Evolutionary conservation across 2,329 filamentous ascomycete genomes (phyloP).

Genomic region (Curvularia lunata): DNA sequence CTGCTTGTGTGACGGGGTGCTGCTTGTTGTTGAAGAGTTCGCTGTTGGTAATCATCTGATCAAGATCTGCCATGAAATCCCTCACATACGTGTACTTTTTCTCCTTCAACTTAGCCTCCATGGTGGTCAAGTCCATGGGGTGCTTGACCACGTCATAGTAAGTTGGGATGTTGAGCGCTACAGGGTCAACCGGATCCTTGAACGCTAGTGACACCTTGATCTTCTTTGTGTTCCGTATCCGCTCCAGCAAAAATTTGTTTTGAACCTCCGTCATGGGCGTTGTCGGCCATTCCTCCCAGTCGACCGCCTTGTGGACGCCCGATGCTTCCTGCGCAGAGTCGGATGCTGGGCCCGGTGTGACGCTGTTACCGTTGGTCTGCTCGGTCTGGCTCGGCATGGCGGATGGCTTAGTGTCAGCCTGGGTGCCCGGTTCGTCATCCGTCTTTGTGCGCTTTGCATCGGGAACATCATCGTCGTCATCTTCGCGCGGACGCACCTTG

Average conservation of each 20-base stretch:
- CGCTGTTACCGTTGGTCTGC: conserved; percentile 40
- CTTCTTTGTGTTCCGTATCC: conserved; percentile 80
- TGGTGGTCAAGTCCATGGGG: conserved; percentile 83
- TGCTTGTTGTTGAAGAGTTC: conserved; percentile 79
- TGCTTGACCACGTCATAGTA: conserved; percentile 75
- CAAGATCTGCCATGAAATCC: conserved; percentile 75
- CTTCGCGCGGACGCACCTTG: conserved; percentile 67
- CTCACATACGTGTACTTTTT: conserved; percentile 72
- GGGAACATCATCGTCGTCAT: conserved; percentile 65
- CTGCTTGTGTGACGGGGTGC: conserved; percentile 74
- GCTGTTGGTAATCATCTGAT: conserved; percentile 80
- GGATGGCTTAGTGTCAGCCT: conserved; percentile 53
- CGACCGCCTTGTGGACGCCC: conserved; percentile 42
- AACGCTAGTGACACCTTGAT: conserved; percentile 81
- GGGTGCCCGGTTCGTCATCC: conserved; percentile 53
- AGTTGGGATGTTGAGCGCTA: conserved; percentile 77
- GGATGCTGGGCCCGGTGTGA: conserved; percentile 24
- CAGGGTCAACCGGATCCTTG: conserved; percentile 74
- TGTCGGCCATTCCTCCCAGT: conserved; percentile 42
- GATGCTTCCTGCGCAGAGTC: conserved; percentile 42
- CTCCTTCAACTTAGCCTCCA: conserved; percentile 80
- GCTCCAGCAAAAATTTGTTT: conserved; percentile 67
- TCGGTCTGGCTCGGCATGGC: conserved; percentile 46
- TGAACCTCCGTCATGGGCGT: conserved; percentile 61
- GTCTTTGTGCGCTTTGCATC: conserved; percentile 82